Base-by-base conservation (phyloP, 2,329 filamentous ascomycete species). In the Bipolaris cookei region DNA sequence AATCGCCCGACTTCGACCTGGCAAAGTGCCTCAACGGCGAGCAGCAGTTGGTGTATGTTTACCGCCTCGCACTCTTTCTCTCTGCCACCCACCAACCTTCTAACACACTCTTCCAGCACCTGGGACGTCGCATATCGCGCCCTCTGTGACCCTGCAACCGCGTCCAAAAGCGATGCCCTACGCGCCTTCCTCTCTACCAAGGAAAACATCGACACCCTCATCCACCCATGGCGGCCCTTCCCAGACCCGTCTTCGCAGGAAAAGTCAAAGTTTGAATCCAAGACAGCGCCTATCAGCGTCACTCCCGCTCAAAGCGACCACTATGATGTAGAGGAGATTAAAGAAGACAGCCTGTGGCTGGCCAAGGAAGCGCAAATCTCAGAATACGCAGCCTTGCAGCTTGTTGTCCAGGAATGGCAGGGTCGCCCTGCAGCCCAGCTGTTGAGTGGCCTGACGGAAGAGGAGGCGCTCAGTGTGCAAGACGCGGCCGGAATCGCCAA, bases 321-420 rank as follows among this genome's bases (percentile, higher is more conserved):
- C 54, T 91, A 89, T 72, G 86, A 93, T 70, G 82, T 97, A 64
- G 87, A 90, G 37, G 81, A 89, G 70, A 86, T 98, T 74, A 97
- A 96, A 78, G 85, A 86, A 44, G 93, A 98, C 79, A 86, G 92
- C 32, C 75, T 90, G 65, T 98, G 93, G 92, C 81, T 99, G 61
- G 93, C 91, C 76, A 86, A 89, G 68, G 86, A 89, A 70, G 86
- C 88, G 48, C 83, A 86, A 42, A 86, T 97, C 63, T 92, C 95
- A 75, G 88, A 97, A 74, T 81, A 95, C 41, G 86, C 89, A 11
- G 92, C 94, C 23, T 81, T 99, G 68, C 86, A 95, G 58, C 82
- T 96, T 41, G 88, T 88, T 2, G 80, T 96, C 6, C 79, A 95
- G 43, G 95, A 98, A 82, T 90, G 90, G 82, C 94, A 98, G 77